Evolutionary conservation across 805 yeast genomes (phyloP).

Genomic region (Citeromyces matritensis): DNA sequence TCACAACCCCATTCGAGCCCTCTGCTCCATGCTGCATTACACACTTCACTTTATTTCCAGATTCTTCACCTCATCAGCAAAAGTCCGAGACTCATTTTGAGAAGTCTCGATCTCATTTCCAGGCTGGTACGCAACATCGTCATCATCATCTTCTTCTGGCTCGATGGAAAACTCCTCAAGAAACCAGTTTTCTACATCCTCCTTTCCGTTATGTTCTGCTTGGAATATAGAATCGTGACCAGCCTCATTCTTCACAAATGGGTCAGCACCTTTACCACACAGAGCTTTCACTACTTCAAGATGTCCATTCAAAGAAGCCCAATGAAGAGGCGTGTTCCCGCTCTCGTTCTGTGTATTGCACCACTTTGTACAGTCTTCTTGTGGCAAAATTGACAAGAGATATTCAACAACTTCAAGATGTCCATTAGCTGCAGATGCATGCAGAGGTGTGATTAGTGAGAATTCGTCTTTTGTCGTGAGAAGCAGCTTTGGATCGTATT

Average conservation of each 20-base stretch:
- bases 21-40: no score
- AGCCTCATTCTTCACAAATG: conserved; percentile 57
- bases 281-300: conserved; percentile 51
- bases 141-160: conserved; percentile 34
- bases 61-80: no score
- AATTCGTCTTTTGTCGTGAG: conserved; percentile 41
- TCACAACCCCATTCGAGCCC: no score
- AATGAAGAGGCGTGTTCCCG: conserved; percentile 91
- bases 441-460: conserved; percentile 65
- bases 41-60: no score
- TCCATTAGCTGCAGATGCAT: conserved; percentile 95
- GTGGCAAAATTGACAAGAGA: conserved; percentile 31
- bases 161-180: conserved; percentile 59
- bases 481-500: conserved; percentile 28
- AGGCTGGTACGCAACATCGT: conserved; percentile 18
- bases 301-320: conserved; percentile 92
- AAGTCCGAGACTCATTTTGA: conserved; percentile 22
- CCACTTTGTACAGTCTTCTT: conserved; percentile 26
- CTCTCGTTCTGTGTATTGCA: conserved; percentile 49
- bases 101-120: conserved; percentile 37
- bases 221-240: conserved; percentile 80
- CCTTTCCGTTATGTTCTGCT: conserved; percentile 69
- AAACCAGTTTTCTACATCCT: conserved; percentile 66
- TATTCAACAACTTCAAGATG: conserved; percentile 55
- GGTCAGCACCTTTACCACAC: conserved; percentile 67